Percentiles rank a stretch among this genome's conserved stretches.
Conservation (phyloP, 2,329 filamentous ascomycete species). For the Aaosphaeria arxii region DNA sequence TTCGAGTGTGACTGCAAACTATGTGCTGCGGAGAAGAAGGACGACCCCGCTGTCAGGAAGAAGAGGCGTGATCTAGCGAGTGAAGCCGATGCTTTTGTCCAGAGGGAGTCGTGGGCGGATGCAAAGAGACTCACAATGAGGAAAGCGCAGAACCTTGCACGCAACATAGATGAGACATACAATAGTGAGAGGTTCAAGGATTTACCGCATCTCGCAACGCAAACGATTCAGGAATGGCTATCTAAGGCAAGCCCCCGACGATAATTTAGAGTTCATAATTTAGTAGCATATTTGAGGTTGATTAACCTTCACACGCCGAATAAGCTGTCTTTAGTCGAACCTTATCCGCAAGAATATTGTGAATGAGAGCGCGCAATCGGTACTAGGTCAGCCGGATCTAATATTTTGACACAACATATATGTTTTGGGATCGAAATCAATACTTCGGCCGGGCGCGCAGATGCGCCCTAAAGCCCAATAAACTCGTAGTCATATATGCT, state of each 20-base stretch:
- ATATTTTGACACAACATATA: no score
- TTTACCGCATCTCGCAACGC: slow-evolving; percentile 6
- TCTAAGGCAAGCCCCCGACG: neutral
- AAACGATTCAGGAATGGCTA: neutral
- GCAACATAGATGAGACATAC: slow-evolving; percentile 22
- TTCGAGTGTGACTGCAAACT: slow-evolving; percentile 42
- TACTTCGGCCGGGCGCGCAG: no score
- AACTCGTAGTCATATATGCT: no score
- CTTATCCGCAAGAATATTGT: no score
- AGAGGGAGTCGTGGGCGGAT: slow-evolving; percentile 23
- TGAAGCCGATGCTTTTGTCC: slow-evolving; percentile 21
- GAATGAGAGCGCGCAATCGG: no score
- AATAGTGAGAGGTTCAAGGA: slow-evolving; percentile 16
- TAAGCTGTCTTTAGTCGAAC: no score
- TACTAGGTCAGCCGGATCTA: no score
- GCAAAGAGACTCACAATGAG: slow-evolving; percentile 21
- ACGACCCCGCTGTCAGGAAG: slow-evolving; percentile 15
- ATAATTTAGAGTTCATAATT: neutral
- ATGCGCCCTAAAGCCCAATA: no score
- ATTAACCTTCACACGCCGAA: no score
- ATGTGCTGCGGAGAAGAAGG: slow-evolving; percentile 34
- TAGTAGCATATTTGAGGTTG: no score
- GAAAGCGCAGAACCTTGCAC: slow-evolving; percentile 19
- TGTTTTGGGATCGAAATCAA: no score
- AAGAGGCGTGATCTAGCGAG: slow-evolving; percentile 19